Evolutionary conservation across 2,329 filamentous ascomycete genomes (phyloP), one percentile per base, ranked within the genome.

Genomic region (Huntiella bhutanensis): DNA sequence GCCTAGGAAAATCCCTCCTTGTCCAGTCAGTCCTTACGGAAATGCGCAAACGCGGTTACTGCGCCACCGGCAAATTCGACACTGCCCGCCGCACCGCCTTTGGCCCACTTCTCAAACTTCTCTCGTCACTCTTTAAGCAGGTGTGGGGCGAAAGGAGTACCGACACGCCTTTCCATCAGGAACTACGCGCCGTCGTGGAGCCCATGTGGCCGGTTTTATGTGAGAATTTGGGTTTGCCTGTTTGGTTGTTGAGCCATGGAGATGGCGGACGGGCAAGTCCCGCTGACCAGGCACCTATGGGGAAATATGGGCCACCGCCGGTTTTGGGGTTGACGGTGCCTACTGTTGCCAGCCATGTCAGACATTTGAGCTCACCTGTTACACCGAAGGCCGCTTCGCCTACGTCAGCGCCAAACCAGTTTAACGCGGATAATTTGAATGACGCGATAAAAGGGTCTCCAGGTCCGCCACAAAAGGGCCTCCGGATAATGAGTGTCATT

Each of bases 401-500:
- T 1, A 65, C 61, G 38, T 63, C 58, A 46, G 4, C 49, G 13
- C 56, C 61, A 3, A 58, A 60, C 22, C 54, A 66, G 3, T 61
- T 68, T 3, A 60, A 65, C 1, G 17, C 17, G 3, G 32, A 47
- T 6, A 71, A 75, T 45, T 13, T 39, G 32, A 75, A 71, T 8
- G 39, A n/a, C 5, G 12, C 39, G 22, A 28, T 28, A 19, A 41
- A 41, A 19, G 39, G 16, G 15, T 41, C 17, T 17, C 13, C 34
- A 8, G 12, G 15, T 16, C 13, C 22, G 10, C 39, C 11, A 28
- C 39, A 16, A 32, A 78, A 77, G 56, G 73, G 69, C 1, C 80
- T 84, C 52, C 77, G 84, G 10, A 71, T 94, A 47, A 82, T 88
- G 69, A 88, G 86, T 56, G 87, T 83, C 1, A 88, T 92, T 54